phyloP scores from a whole-genome alignment of 1,139 yeast genomes.

The Pichia sp. region DNA sequence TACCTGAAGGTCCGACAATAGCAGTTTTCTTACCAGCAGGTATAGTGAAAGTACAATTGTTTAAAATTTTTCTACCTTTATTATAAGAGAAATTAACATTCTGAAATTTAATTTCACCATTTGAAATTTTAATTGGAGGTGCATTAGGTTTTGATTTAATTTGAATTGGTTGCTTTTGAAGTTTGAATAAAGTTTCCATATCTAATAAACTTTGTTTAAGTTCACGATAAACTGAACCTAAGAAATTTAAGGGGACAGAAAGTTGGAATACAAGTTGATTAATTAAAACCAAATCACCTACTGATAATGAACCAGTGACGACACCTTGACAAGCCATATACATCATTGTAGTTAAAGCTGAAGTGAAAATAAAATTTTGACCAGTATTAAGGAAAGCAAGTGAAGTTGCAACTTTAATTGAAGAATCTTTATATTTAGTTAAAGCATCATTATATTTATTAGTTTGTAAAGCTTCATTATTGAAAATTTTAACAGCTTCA shows the following conservation, averaged over 20 bases:
- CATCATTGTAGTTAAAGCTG: conserved; percentile 96
- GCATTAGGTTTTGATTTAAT: conserved; percentile 60
- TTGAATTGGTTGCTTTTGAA: conserved; percentile 66
- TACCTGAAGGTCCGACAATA: conserved; percentile 90
- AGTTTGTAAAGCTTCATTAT: conserved; percentile 77
- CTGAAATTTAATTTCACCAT: conserved; percentile 78
- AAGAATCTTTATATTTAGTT: conserved; percentile 67
- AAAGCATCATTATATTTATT: conserved; percentile 75
- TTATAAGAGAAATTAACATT: conserved; percentile 92
- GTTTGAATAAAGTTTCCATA: conserved; percentile 83
- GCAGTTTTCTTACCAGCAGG: conserved; percentile 92
- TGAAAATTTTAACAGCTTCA: conserved; percentile 91
- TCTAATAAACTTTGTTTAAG: conserved; percentile 85
- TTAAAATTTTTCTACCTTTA: conserved; percentile 77
- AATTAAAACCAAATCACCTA: conserved; percentile 93
- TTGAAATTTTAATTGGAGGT: conserved; percentile 45
- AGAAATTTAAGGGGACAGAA: conserved; percentile 85
- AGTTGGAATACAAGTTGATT: conserved; percentile 94
- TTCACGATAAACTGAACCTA: conserved; percentile 94
- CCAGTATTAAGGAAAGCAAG: conserved; percentile 87
- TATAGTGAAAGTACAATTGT: conserved; percentile 73
- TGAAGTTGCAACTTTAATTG: conserved; percentile 86
- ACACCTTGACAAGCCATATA: conserved; percentile 98
- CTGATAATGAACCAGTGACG: conserved; percentile 70
- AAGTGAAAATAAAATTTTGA: conserved; percentile 83